Evolutionary conservation across 352 stramenopile genomes (phyloP).

Genomic region (Saprolegnia diclina): DNA sequence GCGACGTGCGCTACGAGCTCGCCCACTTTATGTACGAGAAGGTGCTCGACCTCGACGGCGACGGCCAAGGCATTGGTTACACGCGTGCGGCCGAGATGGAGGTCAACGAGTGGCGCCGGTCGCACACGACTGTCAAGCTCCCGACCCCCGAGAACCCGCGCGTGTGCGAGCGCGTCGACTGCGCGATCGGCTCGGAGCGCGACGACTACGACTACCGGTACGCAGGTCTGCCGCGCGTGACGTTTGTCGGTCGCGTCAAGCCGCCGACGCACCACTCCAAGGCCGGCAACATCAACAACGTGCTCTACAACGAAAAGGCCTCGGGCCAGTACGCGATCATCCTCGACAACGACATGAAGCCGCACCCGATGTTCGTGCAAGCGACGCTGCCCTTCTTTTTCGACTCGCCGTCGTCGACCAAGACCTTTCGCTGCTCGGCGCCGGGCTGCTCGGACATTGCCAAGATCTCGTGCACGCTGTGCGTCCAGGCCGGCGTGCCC

Average conservation of each 20-base stretch:
- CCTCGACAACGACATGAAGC: slow-evolving; percentile 80
- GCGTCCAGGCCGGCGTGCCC: slow-evolving; percentile 53
- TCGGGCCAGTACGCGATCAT: slow-evolving; percentile 66
- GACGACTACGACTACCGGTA: slow-evolving; percentile 63
- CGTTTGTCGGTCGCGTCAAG: slow-evolving; percentile 61
- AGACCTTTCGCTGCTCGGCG: slow-evolving; percentile 53
- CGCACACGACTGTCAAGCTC: slow-evolving; percentile 66
- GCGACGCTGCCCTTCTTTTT: slow-evolving; percentile 67
- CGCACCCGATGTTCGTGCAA: slow-evolving; percentile 70
- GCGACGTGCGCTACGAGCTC: slow-evolving; percentile 61
- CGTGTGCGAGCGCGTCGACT: slow-evolving; percentile 45
- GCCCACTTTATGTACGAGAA: slow-evolving; percentile 73
- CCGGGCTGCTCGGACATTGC: slow-evolving; percentile 60
- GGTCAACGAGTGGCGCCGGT: slow-evolving; percentile 65
- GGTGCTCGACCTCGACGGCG: slow-evolving; percentile 50
- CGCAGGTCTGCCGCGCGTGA: slow-evolving; percentile 47
- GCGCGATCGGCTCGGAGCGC: slow-evolving; percentile 55
- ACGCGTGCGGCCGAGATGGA: slow-evolving; percentile 40
- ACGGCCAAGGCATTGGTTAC: slow-evolving; percentile 27
- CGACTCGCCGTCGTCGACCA: slow-evolving; percentile 55
- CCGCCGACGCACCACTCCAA: slow-evolving; percentile 68
- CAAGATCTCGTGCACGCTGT: slow-evolving; percentile 71
- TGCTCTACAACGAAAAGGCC: slow-evolving; percentile 73
- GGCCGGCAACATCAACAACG: slow-evolving; percentile 79
- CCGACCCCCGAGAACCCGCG: slow-evolving; percentile 44